Evolutionary conservation across 2,329 filamentous ascomycete genomes (phyloP), one percentile per base, ranked within the genome.

Genomic region (Dactylellina sp.): DNA sequence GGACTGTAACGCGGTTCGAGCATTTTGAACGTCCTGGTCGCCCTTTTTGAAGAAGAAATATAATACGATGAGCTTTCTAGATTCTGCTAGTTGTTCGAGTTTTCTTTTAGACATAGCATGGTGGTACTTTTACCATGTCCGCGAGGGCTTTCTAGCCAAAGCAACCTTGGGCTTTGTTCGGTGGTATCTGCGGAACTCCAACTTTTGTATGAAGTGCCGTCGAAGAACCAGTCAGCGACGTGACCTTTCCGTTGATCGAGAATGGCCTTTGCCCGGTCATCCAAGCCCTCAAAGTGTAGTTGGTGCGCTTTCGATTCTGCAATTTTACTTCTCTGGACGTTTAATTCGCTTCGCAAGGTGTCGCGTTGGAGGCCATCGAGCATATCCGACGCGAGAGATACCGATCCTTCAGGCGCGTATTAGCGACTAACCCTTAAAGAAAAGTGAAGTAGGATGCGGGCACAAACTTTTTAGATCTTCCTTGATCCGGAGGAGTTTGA

Each of bases 1-100:
- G 7, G 44, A 39, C 11, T 61, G 24, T 24, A 61, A 61, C 12
- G 24, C 56, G 4, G 56, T 49, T n/a, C 56, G 3, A 4, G 56
- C 37, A 50, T 7, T 37, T n/a, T 61, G 56, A 25, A 61, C 24
- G 14, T 61, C 56, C 22, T 47, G 24, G 25, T 61, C 56, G 4
- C 56, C 56, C 42, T 61, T 61, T 25, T 61, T 61, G 32, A 49
- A 61, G 40, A 61, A 61, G 20, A 61, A 61, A 18, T 49, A 39
- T 7, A 32, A n/a, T 7, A 61, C 56, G 12, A 50, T 7, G 9
- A 42, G 56, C 14, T 25, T 7, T 46, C 25, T n/a, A 46, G 14
- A 11, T 37, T 5, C 7, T 44, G 20, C 39, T 16, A 9, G 24
- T 20, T 24, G 12, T 25, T 28, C 6, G 6, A 55, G 16, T 25